Base-by-base conservation (phyloP, 2,329 filamentous ascomycete species). In the Coniosporium tulheliwenetii region DNA sequence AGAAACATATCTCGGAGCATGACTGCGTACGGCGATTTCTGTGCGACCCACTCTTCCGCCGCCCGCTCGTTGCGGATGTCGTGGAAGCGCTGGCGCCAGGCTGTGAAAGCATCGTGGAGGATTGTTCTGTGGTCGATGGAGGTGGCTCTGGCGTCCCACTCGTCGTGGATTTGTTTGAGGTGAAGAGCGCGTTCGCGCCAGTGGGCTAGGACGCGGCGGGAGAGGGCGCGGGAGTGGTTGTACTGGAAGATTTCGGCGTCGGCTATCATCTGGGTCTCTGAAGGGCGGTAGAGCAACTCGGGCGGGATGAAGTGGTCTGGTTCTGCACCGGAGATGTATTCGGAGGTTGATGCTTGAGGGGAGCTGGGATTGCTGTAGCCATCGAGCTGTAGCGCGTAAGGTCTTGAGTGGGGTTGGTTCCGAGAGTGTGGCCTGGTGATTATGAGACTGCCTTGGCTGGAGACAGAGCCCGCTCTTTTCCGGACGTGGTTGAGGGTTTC, bases 1-100 rank as follows among this genome's bases (percentile, higher is more conserved):
- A 85, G 64, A 48, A 76, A 80, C 9, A 81, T 60, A 51, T 81
- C 70, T 44, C 81, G 73, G 37, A 79, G 78, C 48, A 73, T 70
- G 1, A 63, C 66, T 29, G 80, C 80, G 37, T 76, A 71, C 39
- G 60, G 64, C 53, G 79, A 75, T 12, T 78, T 60, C 38, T 67
- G 66, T 13, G 62, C 62, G 47, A 70, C 76, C 47, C 74, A 76
- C 32, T 59, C 60, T 38, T 72, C 64, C 5, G 65, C 72, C 47
- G 70, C 65, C 15, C 52, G 57, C 10, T 48, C 54, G 37, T 64
- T 63, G 10, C 59, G 61, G 42, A 62, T 66, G 53, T 48, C 41
- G 2, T 58, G 54, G 15, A 64, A 53, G 13, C 57, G 57, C 10
- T 52, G 53, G 39, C 59, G 60, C 70, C 71, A 73, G 19, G 63